Base-by-base conservation (phyloP, 1,284 basidiomycete species). In the Ganoderma lucidum region DNA sequence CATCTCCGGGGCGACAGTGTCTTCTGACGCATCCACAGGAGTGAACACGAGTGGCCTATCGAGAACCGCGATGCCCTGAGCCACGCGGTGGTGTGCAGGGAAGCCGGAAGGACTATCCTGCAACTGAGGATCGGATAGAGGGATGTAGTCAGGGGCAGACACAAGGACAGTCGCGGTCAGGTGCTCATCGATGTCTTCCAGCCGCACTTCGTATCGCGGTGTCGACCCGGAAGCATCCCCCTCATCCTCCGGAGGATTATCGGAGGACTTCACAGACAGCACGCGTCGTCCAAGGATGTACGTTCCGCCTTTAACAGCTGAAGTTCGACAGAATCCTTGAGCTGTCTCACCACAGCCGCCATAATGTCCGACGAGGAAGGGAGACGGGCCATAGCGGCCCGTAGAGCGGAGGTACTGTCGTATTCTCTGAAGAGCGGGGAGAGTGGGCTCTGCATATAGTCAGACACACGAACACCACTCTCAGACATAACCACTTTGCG, bases 361-460 rank as follows among this genome's bases (percentile, higher is more conserved):
- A 78, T 98, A 99, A 75, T 98, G 96, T 0, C 95, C 96, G 5
- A 99, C 87, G 17, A 99, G 88, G 81, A 97, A 99, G 0, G 97
- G 91, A 0, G 95, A 96, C 12, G 93, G 82, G 6, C 97, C 97
- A 77, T 98, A 99, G 41, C 94, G 86, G 1, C 97, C 97, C 15
- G 91, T 83, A 0, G 96, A 95, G 53, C 85, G 88, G 30, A 99
- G 85, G 78, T 95, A 96, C 39, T 84, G 82, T 15, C 90, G 87
- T 23, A 96, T 82, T 12, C 96, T 88, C 32, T 80, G 79, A 3
- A 98, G 81, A 0, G 93, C 88, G 1, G 87, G 85, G 9, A 89
- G 78, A 0, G 91, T 88, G 1, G 85, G 81, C 66, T 96, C 96
- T 93, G 75, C 15, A 35, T 19, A 9, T 8, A 23, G 30, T 56